Conservation (phyloP, 352 stramenopile genomes). For the Globisporangium alternatum region DNA sequence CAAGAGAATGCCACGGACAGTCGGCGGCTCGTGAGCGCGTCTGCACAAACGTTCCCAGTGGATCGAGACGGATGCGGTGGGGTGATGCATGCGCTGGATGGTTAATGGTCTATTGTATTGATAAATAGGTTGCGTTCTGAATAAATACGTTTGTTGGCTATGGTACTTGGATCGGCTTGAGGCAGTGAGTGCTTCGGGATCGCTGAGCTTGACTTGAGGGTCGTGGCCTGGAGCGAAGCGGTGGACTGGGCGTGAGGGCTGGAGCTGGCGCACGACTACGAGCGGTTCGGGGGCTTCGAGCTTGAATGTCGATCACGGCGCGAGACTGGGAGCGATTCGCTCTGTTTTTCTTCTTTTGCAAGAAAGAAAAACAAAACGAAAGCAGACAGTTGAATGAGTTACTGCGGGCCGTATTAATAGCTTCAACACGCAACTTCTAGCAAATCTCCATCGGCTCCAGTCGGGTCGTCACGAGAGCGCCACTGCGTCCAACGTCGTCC, state of each 20-base stretch:
- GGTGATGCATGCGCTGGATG: not conserved
- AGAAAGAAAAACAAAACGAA: constrained; percentile 14
- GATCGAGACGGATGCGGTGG: not conserved
- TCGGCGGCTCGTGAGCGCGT: no score
- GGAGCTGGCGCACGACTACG: constrained; percentile 11
- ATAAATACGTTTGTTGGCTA: not conserved
- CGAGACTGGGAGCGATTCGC: constrained; percentile 20
- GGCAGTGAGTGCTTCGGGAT: not conserved
- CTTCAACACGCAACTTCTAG: constrained; percentile 17
- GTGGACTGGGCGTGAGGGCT: not conserved
- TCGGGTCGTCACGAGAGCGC: not conserved
- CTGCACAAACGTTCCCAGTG: not conserved
- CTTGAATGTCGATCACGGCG: constrained; percentile 4
- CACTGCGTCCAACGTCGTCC: no score
- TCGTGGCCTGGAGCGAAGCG: not conserved
- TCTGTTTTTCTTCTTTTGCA: constrained; percentile 10
- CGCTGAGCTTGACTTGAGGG: not conserved
- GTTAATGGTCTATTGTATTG: not conserved
- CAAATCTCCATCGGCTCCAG: constrained; percentile 6
- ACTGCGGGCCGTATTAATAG: constrained; percentile 15
- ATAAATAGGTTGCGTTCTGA: not conserved
- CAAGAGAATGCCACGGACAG: not conserved
- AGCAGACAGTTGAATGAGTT: constrained; percentile 9
- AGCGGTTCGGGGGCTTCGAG: constrained; percentile 9
- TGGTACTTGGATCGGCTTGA: not conserved